Evolutionary conservation across 169 alveolate species (phyloP), one percentile per base, ranked within the genome.

Genomic region (Cryptosporidium sp.): DNA sequence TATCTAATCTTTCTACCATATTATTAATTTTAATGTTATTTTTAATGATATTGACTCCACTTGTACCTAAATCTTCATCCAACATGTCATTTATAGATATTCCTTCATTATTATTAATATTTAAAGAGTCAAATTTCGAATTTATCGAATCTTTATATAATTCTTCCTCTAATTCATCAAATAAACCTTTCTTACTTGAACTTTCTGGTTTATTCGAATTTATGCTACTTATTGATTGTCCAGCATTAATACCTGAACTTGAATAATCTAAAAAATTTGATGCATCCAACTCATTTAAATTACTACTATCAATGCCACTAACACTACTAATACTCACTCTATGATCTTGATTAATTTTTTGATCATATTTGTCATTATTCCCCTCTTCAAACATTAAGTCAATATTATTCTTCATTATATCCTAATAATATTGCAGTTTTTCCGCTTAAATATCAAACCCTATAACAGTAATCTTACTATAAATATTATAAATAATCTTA

Each of bases 91-190:
- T 55, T 0, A 55, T 45, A 45, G 21, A 10, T 45, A 2, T 9
- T 55, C 3, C 3, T 18, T 55, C 67, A 6, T 23, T 26, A 26
- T 55, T 26, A 55, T 55, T 55, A 23, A 55, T 55, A 1, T 55
- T 55, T 21, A 65, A 1, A 8, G 43, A 31, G 29, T 65, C 31
- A 31, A 65, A 14, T 37, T 33, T 65, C 29, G 48, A 69, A 9
- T 35, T 29, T 39, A 23, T 35, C 10, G 84, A 71, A 71, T 71
- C 65, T 10, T 31, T 71, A 39, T 71, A 50, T 16, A 41, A 23
- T 33, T 71, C 55, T 31, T 37, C 69, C 14, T 71, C 85, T 29
- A 71, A 33, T 21, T 50, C 61, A 71, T 71, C 85, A 41, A 35
- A 35, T 12, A 71, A 71, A 45, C 23, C 69, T 6, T 41, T 41